Evolutionary conservation across 345 rosid genomes (phyloP).

Genomic region (Cardamine resedifolia): DNA sequence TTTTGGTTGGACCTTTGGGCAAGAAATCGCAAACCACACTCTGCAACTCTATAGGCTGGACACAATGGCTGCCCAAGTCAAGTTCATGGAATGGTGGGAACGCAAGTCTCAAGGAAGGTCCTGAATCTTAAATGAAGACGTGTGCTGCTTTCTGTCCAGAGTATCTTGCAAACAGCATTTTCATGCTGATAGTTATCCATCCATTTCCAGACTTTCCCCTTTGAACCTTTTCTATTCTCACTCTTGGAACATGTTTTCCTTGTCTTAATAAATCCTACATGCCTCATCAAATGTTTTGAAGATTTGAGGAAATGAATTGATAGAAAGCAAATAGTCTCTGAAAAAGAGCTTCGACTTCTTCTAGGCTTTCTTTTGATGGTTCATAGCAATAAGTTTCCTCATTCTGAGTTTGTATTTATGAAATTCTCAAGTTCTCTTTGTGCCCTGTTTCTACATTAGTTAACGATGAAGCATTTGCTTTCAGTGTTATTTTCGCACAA

Average conservation of each 20-base stretch:
- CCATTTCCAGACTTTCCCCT: slow-evolving; percentile 14
- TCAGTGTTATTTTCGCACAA: background rate
- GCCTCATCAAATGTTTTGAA: slow-evolving; percentile 8
- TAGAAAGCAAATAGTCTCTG: background rate
- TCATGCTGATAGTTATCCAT: slow-evolving; percentile 3
- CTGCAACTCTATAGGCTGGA: slow-evolving; percentile 82
- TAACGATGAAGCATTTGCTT: background rate
- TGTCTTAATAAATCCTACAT: slow-evolving; percentile 30
- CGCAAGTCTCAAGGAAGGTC: slow-evolving; percentile 46
- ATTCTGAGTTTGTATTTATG: background rate
- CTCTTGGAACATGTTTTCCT: slow-evolving; percentile 19
- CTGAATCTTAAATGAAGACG: slow-evolving; percentile 20
- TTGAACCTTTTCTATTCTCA: background rate
- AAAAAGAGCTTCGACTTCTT: background rate
- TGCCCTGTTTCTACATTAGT: background rate
- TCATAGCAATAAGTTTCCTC: background rate
- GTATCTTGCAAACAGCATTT: slow-evolving; percentile 4
- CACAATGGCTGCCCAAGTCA: slow-evolving; percentile 80
- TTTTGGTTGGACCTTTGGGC: slow-evolving; percentile 92
- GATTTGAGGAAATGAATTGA: slow-evolving; percentile 4
- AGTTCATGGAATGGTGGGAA: slow-evolving; percentile 97
- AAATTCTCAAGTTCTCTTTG: background rate
- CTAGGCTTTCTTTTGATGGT: background rate
- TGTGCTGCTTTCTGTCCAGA: slow-evolving; percentile 10
- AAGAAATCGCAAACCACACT: slow-evolving; percentile 71